Conservation (phyloP, 768 basidiomycete genomes). For the Naematelia encephala region DNA sequence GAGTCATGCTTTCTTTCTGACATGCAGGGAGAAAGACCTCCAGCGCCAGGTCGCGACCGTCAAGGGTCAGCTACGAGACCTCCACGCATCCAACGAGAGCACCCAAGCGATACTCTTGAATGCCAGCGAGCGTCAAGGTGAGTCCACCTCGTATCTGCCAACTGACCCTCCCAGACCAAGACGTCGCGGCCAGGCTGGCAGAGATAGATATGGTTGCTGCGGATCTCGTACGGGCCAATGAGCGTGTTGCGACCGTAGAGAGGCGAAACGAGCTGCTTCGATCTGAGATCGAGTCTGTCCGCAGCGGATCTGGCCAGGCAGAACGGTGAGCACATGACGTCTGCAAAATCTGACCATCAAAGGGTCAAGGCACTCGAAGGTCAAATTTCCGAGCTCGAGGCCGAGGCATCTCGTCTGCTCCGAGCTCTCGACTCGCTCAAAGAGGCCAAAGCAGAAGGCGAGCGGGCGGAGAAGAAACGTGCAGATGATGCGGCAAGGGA, state of each 20-base stretch:
- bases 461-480: conserved; percentile 57
- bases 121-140: conserved; percentile 85
- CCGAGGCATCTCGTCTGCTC: conserved; percentile 68
- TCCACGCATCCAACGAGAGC: conserved; percentile 85
- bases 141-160: conserved; percentile 9
- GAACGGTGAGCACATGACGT: conserved; percentile 25
- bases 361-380: conserved; percentile 71
- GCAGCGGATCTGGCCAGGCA: conserved; percentile 59
- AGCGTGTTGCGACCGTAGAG: conserved; percentile 85
- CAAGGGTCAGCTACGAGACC: conserved; percentile 81
- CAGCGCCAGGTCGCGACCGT: conserved; percentile 85
- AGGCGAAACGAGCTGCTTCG: conserved; percentile 92
- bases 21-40: conserved; percentile 78
- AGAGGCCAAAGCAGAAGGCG: conserved; percentile 63
- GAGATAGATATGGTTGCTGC: conserved; percentile 94
- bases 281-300: conserved; percentile 87
- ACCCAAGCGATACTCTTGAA: conserved; percentile 90
- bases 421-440: conserved; percentile 56
- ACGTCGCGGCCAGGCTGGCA: conserved; percentile 79
- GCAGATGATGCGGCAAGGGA: conserved; percentile 64
- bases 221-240: conserved; percentile 92
- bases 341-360: conserved; percentile 2
- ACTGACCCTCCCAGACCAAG: conserved; percentile 66
- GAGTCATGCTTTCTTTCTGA: neutral
- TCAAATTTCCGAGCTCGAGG: conserved; percentile 72